Base-by-base conservation (phyloP, 331 rosid genomes). In the Phaseolus coccineus region DNA sequence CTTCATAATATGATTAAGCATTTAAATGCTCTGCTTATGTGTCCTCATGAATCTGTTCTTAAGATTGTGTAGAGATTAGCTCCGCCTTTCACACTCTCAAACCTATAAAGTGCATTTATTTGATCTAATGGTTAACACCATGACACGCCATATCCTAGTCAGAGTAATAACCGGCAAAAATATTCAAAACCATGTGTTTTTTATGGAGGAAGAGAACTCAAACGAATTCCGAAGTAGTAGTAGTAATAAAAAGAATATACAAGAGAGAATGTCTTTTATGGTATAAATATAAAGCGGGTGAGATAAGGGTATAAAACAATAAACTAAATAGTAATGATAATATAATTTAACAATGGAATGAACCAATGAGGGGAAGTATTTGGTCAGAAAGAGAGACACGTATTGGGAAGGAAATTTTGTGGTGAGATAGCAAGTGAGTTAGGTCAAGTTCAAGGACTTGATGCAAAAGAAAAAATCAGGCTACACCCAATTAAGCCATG, bases 361-460 rank as follows among this genome's bases (percentile, higher is more conserved):
- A 55, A 19, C 70, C 39, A 25, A 62, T 37, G 73, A 76, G 78
- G 74, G 68, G 74, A 62, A 66, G 77, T 72, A 65, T 50, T 69
- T 75, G 87, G 80, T 63, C 48, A 73, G 80, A 85, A 83, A 65
- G 84, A 77, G 71, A 83, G 72, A 79, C 64, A 72, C 31, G 58
- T 33, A 74, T 40, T 33, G 74, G 59, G 16, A 58, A 73, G 37
- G 55, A 30, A 59, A 19, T 11, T 19, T 19, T 35, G 69, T 59
- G 73, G 44, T 19, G 37, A 68, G 63, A 74, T 61, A 71, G 66
- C 9, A 57, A 13, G 51, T 46, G 51, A 46, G 67, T 2, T 11
- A 78, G 77, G 84, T 76, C 69, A 68, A 78, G 83, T 81, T 90
- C 87, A 83, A 95, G 87, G 71, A 90, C 92, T 86, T 89, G 94